Percentiles rank a stretch among this genome's conserved stretches.
phyloP scores from a whole-genome alignment of 78 protist species.

The Planoprotostelium fungivorum region DNA sequence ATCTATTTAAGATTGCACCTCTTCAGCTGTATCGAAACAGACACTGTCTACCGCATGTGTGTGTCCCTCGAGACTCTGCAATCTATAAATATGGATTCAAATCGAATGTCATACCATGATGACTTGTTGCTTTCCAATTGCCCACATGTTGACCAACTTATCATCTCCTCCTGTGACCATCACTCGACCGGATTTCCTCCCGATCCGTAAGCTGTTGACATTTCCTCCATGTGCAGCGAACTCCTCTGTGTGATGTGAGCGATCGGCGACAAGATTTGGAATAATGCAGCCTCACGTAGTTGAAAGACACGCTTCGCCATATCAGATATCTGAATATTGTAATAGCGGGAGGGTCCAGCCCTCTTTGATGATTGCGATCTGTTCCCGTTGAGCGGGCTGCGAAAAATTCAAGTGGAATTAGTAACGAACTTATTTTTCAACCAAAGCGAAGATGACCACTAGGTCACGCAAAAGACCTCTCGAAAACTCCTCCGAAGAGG shows the following conservation, averaged over 20 bases:
- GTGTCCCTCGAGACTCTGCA: background rate
- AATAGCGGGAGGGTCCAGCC: too few species aligned
- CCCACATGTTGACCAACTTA: conserved; percentile 38
- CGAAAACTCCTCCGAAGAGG: background rate
- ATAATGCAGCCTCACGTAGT: background rate
- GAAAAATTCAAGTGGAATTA: background rate
- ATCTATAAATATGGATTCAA: background rate
- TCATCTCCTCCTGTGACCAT: conserved; percentile 51
- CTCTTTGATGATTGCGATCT: too few species aligned
- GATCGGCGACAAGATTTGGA: background rate
- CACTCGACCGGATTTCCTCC: conserved; percentile 8
- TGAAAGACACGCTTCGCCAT: background rate
- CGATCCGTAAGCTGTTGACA: conserved; percentile 5
- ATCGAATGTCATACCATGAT: conserved; percentile 3
- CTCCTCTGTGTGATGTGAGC: conserved; percentile 7
- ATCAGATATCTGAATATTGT: too few species aligned
- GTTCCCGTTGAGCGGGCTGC: too few species aligned
- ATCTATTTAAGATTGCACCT: background rate
- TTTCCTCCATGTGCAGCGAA: conserved; percentile 22
- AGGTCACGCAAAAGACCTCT: background rate
- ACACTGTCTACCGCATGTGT: background rate
- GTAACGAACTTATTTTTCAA: background rate
- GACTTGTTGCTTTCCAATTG: background rate
- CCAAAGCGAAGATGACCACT: background rate
- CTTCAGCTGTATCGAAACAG: background rate